Evolutionary conservation across 192 early-diverging fungal species (phyloP).

Genomic region (Gamsiella multidivaricata): DNA sequence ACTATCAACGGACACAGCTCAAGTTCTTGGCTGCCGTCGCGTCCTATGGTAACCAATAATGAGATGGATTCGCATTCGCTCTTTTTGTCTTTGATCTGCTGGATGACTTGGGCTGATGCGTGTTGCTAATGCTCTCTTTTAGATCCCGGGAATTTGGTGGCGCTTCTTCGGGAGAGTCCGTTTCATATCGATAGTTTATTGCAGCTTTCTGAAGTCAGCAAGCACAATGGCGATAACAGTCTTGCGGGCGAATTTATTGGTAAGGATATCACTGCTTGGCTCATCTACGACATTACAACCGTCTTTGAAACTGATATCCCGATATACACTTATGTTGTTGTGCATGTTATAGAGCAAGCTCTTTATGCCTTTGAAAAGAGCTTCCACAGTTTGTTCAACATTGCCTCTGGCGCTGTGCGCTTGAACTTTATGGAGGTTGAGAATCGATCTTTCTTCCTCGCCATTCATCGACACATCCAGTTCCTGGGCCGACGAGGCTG

Average conservation of each 20-base stretch:
- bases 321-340: not conserved
- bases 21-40: constrained; percentile 79
- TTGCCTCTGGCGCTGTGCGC: constrained; percentile 70
- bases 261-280: constrained; percentile 24
- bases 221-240: constrained; percentile 84
- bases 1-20: constrained; percentile 80
- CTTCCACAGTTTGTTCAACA: constrained; percentile 83
- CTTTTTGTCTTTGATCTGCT: not conserved
- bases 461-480: constrained; percentile 86
- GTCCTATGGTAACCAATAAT: constrained; percentile 58
- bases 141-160: constrained; percentile 78
- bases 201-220: constrained; percentile 87
- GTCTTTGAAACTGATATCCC: not conserved
- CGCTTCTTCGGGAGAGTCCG: constrained; percentile 78
- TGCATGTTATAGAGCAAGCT: constrained; percentile 71
- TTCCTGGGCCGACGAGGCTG: constrained; percentile 89
- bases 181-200: constrained; percentile 90
- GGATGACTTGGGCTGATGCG: too few species aligned
- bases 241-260: constrained; percentile 84
- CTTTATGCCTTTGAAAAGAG: constrained; percentile 87
- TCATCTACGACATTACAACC: not conserved
- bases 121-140: not conserved
- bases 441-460: constrained; percentile 86
- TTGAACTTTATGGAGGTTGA: constrained; percentile 79
- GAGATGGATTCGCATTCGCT: not conserved